Conservation (phyloP, 1,284 basidiomycete species). For the Ceratobasidium sp. region DNA sequence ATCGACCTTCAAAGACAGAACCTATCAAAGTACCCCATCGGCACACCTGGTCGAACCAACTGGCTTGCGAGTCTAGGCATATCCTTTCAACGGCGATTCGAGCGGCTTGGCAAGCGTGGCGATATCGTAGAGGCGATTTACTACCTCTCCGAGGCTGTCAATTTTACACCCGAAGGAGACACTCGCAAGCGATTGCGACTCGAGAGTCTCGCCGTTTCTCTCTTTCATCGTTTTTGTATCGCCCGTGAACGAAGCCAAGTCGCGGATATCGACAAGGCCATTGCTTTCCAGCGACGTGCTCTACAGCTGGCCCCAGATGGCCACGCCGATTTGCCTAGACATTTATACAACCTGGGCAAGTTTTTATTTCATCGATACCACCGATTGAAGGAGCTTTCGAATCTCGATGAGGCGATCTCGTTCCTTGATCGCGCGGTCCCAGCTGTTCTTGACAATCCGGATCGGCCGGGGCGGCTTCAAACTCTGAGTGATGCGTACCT, state of each 20-base stretch:
- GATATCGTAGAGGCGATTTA: neutral
- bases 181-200: neutral
- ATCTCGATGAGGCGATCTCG: neutral
- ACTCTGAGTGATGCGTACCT: neutral
- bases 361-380: neutral
- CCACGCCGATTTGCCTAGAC: neutral
- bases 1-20: neutral
- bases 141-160: neutral
- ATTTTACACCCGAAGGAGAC: neutral
- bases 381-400: neutral
- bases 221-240: neutral
- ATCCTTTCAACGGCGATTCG: neutral
- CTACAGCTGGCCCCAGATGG: neutral
- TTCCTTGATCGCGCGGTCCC: neutral
- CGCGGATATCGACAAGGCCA: neutral
- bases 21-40: neutral
- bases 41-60: neutral
- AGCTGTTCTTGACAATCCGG: neutral
- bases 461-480: neutral
- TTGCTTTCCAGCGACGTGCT: neutral
- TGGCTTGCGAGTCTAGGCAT: slow-evolving; percentile 8
- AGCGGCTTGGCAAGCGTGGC: neutral
- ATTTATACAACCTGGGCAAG: neutral
- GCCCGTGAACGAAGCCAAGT: neutral
- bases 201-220: neutral